Evolutionary conservation across 1,284 basidiomycete genomes (phyloP).

Genomic region (Trametes pubescens): DNA sequence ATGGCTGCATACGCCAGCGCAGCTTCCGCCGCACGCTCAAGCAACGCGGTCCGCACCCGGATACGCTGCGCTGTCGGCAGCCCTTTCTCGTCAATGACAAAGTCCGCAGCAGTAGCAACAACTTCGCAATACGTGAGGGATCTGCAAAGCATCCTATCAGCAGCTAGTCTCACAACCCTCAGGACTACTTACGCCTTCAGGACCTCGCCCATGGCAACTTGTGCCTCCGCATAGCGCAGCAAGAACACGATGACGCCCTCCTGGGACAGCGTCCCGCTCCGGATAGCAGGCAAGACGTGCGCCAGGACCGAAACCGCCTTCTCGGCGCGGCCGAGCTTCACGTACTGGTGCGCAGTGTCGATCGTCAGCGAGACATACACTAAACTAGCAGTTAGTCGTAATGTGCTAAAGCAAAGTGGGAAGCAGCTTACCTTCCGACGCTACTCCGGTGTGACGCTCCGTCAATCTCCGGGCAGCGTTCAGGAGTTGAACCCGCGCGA

Average conservation of each 20-base stretch:
- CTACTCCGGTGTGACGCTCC: slow-evolving; percentile 35
- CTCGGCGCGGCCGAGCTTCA: slow-evolving; percentile 76
- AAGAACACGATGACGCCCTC: slow-evolving; percentile 63
- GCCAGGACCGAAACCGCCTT: slow-evolving; percentile 72
- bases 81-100: slow-evolving; percentile 56
- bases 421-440: slow-evolving; percentile 60
- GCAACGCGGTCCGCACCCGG: slow-evolving; percentile 59
- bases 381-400: slow-evolving; percentile 40
- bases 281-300: slow-evolving; percentile 58
- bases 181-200: slow-evolving; percentile 61
- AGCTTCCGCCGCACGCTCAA: slow-evolving; percentile 79
- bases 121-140: slow-evolving; percentile 67
- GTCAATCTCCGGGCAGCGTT: slow-evolving; percentile 40
- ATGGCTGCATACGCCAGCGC: slow-evolving; percentile 73
- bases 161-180: not conserved
- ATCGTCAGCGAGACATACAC: slow-evolving; percentile 73
- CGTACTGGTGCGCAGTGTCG: slow-evolving; percentile 80
- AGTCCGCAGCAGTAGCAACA: slow-evolving; percentile 50
- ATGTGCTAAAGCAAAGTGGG: not conserved
- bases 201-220: slow-evolving; percentile 69
- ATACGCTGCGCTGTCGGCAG: slow-evolving; percentile 64
- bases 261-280: slow-evolving; percentile 52
- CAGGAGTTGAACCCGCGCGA: slow-evolving; percentile 53
- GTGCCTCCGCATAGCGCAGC: slow-evolving; percentile 71
- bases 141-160: slow-evolving; percentile 44